Evolutionary conservation across 371 early-diverging fungal species (phyloP).

Genomic region (Apophysomyces elegans): DNA sequence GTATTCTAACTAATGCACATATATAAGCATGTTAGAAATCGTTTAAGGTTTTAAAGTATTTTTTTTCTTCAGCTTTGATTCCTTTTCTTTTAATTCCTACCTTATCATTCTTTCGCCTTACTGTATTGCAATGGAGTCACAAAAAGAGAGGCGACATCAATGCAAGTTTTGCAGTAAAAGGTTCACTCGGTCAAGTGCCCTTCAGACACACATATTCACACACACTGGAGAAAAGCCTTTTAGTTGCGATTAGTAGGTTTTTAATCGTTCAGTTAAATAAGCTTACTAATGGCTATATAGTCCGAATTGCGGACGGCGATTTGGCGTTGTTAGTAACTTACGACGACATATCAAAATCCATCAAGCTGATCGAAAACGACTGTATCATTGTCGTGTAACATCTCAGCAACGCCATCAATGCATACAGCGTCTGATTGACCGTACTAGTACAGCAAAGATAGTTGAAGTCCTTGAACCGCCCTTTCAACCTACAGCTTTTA

Average conservation of each 20-base stretch:
- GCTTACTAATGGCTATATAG: constrained; percentile 11
- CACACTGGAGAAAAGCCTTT: constrained; percentile 27
- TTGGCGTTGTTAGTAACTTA: constrained; percentile 47
- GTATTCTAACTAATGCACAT: background rate
- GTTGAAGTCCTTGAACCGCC: constrained; percentile 15
- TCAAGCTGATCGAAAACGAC: constrained; percentile 14
- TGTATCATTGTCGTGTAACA: constrained; percentile 16
- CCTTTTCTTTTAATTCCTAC: too few relatives aligned
- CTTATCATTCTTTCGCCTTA: background rate
- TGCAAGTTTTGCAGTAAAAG: constrained; percentile 18
- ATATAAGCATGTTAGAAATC: background rate
- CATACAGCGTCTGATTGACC: constrained; percentile 34
- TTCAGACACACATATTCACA: constrained; percentile 19
- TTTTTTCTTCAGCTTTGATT: background rate
- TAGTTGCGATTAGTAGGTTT: constrained; percentile 18
- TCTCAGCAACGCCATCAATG: constrained; percentile 30
- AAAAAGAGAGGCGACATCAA: constrained; percentile 17
- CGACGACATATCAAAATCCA: constrained; percentile 49
- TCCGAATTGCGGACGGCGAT: constrained; percentile 42
- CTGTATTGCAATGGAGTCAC: background rate
- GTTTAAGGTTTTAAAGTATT: background rate
- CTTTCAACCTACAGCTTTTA: background rate
- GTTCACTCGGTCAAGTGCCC: constrained; percentile 20
- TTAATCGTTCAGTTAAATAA: too few relatives aligned
- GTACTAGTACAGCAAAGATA: constrained; percentile 13